phyloP scores from a whole-genome alignment of 306 rosid genomes.

The Cucumis cinereus region DNA sequence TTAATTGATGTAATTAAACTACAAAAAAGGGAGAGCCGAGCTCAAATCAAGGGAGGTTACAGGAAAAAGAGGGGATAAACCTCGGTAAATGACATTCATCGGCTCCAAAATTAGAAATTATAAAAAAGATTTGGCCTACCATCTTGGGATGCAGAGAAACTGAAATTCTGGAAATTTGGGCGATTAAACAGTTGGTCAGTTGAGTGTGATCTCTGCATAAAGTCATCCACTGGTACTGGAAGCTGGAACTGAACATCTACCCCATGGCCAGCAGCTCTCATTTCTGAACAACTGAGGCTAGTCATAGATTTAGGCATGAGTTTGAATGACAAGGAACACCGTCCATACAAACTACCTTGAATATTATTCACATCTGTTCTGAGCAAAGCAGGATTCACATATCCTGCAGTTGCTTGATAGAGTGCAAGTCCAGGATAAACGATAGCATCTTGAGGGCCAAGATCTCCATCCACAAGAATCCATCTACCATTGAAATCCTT shows the following conservation, averaged over 20 bases:
- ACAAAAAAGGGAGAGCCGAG: neutral
- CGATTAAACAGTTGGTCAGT: constrained; percentile 64
- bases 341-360: constrained; percentile 65
- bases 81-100: neutral
- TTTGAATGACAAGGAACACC: constrained; percentile 75
- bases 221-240: constrained; percentile 88
- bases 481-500: constrained; percentile 82
- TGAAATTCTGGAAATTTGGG: constrained; percentile 61
- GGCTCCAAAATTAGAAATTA: constrained; percentile 1
- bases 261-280: constrained; percentile 95
- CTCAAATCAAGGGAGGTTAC: neutral
- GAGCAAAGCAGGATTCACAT: constrained; percentile 76
- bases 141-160: constrained; percentile 62
- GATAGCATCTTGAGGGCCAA: constrained; percentile 93
- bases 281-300: constrained; percentile 82
- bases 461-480: constrained; percentile 80
- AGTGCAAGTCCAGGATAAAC: constrained; percentile 96
- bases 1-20: neutral
- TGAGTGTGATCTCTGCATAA: constrained; percentile 85
- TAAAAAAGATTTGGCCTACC: constrained; percentile 33
- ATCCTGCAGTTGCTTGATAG: constrained; percentile 95
- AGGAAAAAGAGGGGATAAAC: neutral
- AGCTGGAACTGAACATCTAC: constrained; percentile 88
- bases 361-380: constrained; percentile 52
- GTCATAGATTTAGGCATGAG: constrained; percentile 90